phyloP scores from a whole-genome alignment of 2,329 filamentous ascomycete genomes.

The Claviceps spartinae region DNA sequence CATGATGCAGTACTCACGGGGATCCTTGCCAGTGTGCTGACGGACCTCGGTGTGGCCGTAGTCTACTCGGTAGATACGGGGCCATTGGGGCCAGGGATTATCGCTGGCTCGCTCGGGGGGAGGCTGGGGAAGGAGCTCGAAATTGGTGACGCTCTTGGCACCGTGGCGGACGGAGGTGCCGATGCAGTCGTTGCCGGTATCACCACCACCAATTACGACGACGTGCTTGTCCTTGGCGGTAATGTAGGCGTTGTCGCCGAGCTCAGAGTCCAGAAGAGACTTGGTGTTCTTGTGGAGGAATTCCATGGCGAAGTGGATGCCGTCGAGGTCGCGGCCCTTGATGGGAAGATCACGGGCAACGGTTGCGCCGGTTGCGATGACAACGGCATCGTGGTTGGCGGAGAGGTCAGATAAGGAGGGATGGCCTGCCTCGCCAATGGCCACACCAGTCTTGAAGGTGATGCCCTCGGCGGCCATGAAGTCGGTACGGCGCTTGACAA shows the following conservation, averaged over 20 bases:
- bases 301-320: constrained; percentile 94
- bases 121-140: constrained; percentile 87
- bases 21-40: constrained; percentile 90
- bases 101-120: constrained; percentile 80
- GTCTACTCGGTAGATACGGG: constrained; percentile 94
- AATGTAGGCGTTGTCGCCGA: constrained; percentile 75
- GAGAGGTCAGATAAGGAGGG: constrained; percentile 57
- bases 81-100: constrained; percentile 98
- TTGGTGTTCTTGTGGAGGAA: constrained; percentile 97
- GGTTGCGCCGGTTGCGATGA: constrained; percentile 85
- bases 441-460: constrained; percentile 63
- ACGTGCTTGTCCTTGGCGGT: constrained; percentile 93
- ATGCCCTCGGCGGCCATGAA: constrained; percentile 88
- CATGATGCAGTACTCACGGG: constrained; percentile 96
- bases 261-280: constrained; percentile 82
- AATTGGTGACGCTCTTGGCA: constrained; percentile 92
- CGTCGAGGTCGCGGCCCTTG: constrained; percentile 73
- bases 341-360: constrained; percentile 88
- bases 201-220: constrained; percentile 91
- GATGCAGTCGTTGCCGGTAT: constrained; percentile 96
- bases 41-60: constrained; percentile 94
- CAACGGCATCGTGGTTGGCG: constrained; percentile 63
- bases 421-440: constrained; percentile 59
- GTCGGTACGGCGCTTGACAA: constrained; percentile 88
- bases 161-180: constrained; percentile 92